Conservation (phyloP, 2,329 filamentous ascomycete genomes). For the Sphaerulina vaccinii region DNA sequence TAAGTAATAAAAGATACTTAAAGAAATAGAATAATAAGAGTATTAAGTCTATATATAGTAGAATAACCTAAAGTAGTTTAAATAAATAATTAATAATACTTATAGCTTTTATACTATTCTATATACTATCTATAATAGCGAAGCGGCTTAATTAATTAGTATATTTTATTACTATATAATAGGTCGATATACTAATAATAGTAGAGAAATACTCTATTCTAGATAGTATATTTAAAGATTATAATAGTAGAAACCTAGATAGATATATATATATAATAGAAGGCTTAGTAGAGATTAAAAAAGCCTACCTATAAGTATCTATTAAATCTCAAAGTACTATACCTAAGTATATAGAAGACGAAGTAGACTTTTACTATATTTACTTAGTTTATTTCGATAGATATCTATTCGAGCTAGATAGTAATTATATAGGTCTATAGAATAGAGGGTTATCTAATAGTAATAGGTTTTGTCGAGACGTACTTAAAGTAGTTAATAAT, state of each 20-base stretch:
- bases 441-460: background rate
- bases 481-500: background rate
- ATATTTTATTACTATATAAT: background rate
- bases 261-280: background rate
- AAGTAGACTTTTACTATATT: constrained; percentile 5
- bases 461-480: background rate
- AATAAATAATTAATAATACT: constrained; percentile 4
- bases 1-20: background rate
- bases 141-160: background rate
- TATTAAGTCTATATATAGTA: background rate
- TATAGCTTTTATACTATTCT: background rate
- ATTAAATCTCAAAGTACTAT: background rate
- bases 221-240: background rate
- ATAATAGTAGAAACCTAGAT: background rate
- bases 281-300: background rate
- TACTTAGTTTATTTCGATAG: background rate
- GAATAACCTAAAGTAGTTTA: constrained; percentile 1
- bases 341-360: background rate
- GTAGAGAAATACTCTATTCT: background rate
- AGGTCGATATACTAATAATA: background rate
- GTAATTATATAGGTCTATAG: background rate
- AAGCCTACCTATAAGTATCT: background rate
- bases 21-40: background rate
- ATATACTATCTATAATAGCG: background rate
- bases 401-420: background rate